Percentiles rank a stretch among this genome's conserved stretches.
These are phyloP conservation scores for Flaveria robusta DNA, from an alignment of 129 eudicot species.

Conservation along the genomic window DNA sequence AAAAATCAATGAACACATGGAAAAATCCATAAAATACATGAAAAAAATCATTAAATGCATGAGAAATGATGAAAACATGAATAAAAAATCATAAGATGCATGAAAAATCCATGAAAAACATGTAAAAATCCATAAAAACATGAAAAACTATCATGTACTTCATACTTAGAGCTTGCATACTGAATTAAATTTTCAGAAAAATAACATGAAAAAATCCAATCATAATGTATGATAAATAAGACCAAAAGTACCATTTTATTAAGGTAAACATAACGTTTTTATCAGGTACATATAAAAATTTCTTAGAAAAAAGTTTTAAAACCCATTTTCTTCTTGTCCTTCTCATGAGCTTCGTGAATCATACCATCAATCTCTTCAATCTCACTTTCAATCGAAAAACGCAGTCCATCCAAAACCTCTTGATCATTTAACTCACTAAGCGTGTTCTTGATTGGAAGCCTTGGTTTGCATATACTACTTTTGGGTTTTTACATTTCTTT, in stretches of 20 bases:
- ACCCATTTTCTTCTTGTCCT: neutral
- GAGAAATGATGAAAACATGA: no score
- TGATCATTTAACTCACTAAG: neutral
- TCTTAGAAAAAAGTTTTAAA: conserved; percentile 8
- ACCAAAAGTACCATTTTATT: conserved; percentile 3
- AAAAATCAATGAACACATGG: no score
- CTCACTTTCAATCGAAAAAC: neutral
- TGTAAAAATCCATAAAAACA: no score
- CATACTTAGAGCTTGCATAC: neutral
- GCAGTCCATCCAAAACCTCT: conserved; percentile 12
- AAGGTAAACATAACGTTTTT: neutral
- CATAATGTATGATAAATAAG: neutral
- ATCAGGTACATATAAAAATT: neutral
- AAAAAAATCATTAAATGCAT: no score
- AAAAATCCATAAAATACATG: no score
- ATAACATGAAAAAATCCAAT: neutral
- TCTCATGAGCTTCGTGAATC: neutral
- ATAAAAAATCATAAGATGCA: no score
- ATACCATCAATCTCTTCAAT: neutral
- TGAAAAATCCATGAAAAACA: no score
- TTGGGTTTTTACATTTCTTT: no score
- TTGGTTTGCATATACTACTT: no score
- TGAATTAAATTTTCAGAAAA: no score
- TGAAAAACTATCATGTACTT: neutral
- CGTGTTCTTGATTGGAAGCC: no score